Base-by-base conservation (phyloP, 331 rosid species). In the Stylosanthes scabra region DNA sequence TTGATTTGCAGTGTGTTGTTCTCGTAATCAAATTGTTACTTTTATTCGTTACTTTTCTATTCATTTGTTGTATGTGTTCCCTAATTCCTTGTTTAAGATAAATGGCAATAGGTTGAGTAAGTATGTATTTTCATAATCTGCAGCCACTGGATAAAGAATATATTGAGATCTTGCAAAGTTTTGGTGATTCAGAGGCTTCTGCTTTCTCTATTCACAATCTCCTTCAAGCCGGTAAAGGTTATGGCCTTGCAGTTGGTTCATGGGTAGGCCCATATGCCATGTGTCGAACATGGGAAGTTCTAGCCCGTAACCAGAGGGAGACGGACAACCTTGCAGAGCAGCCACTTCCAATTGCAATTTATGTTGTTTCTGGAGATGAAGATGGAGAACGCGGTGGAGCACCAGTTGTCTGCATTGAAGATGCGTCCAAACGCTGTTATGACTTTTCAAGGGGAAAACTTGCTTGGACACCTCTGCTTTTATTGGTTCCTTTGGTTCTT, bases 221-320 rank as follows among this genome's bases (percentile, higher is more conserved):
- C 79, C 95, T 94, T 72, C 81, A 83, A 68, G 96, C 97, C 51
- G 99, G 99, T 58, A 88, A 81, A 78, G 84, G 85, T 81, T 94
- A 94, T 80, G 88, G 83, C 73, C 93, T 94, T 12, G 91, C 97
- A 61, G 93, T 90, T 63, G 99, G 99, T 52, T 94, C 97, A 57
- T 94, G 99, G 99, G 90, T 94, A 69, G 99, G 99, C 16, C 99
- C 99, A n/a, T 94, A 94, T 91, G 99, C 99, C 49, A 88, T 94
- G 96, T 94, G 99, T 75, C 96, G 96, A 62, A 74, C 99, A 14
- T 94, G 93, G 99, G 99, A 90, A 81, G 86, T 92, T 82, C 87
- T 94, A 54, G 88, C 86, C 63, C 88, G 89, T 58, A 77, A 45
- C 68, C 85, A 34, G 70, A 81, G 91, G 74, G 92, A 70, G 72